Percentiles rank a stretch among this genome's conserved stretches.
phyloP scores from a whole-genome alignment of 495 filamentous ascomycete species.

The Peziza echinospora region DNA sequence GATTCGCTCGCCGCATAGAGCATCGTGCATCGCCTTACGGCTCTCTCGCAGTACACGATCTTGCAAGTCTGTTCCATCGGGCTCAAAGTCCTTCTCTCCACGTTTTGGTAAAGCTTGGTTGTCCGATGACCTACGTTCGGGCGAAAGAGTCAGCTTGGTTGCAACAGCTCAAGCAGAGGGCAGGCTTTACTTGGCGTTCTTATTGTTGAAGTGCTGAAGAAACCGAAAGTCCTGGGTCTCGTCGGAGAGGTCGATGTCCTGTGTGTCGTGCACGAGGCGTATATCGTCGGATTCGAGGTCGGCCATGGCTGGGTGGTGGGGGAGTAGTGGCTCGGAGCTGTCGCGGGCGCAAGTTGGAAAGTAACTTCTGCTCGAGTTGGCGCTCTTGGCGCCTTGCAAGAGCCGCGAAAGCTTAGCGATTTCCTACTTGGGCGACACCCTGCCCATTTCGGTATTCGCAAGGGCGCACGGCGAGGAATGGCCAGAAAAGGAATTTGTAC shows the following conservation, averaged over 20 bases:
- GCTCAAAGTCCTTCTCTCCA: slow-evolving; percentile 93
- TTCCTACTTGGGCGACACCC: no score
- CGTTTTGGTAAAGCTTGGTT: slow-evolving; percentile 39
- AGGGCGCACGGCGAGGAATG: no score
- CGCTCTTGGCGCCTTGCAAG: no score
- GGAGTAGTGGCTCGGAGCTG: not conserved
- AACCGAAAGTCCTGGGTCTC: slow-evolving; percentile 79
- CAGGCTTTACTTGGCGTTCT: slow-evolving; percentile 11
- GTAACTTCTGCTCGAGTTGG: no score
- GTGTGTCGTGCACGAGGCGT: slow-evolving; percentile 3
- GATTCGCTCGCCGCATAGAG: slow-evolving; percentile 28
- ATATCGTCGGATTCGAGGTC: slow-evolving; percentile 15
- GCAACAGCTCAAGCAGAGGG: not conserved
- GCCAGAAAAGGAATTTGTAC: no score
- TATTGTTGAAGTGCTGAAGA: slow-evolving; percentile 26
- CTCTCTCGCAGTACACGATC: slow-evolving; percentile 51
- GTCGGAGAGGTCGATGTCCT: slow-evolving; percentile 49
- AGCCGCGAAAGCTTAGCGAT: no score
- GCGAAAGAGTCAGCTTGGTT: not conserved
- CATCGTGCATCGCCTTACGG: slow-evolving; percentile 76
- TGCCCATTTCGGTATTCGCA: no score
- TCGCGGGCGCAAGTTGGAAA: no score
- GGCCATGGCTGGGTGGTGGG: slow-evolving; percentile 7
- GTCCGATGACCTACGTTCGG: slow-evolving; percentile 6
- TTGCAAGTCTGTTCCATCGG: slow-evolving; percentile 68